phyloP scores from a whole-genome alignment of 2,329 filamentous ascomycete species.

The Trichoderma arundinaceum region DNA sequence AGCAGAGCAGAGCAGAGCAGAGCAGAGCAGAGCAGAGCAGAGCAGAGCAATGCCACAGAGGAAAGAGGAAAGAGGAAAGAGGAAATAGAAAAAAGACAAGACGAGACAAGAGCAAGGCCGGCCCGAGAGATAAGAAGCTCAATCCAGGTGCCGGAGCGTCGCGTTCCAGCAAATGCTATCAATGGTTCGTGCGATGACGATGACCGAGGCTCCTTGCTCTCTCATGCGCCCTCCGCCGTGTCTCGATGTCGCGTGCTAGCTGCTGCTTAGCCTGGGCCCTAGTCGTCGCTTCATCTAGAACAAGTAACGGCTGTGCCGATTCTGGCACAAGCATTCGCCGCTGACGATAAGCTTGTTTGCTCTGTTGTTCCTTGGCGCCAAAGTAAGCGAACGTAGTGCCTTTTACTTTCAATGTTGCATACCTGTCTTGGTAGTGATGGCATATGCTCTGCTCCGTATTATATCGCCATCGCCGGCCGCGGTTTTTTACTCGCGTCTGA shows the following conservation, averaged over 20 bases:
- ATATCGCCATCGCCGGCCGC: background rate
- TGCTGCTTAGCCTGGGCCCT: conserved; percentile 13
- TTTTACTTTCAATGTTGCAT: background rate
- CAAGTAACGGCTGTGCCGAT: conserved; percentile 21
- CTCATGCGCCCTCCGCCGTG: conserved; percentile 13
- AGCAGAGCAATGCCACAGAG: no score
- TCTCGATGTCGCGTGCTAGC: conserved; percentile 25
- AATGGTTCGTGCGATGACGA: conserved; percentile 25
- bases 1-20: background rate
- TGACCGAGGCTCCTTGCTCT: conserved; percentile 4
- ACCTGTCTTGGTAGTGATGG: no score
- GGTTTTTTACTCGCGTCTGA: background rate
- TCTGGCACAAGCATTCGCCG: conserved; percentile 17
- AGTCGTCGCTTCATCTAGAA: conserved; percentile 16
- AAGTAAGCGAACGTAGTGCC: background rate
- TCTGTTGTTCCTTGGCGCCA: background rate
- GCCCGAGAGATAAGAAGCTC: conserved; percentile 8
- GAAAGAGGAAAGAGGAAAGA: background rate
- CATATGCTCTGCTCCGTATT: background rate
- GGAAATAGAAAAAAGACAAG: background rate
- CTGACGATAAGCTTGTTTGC: conserved; percentile 28
- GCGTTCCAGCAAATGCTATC: background rate
- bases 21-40: background rate
- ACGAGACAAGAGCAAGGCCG: background rate
- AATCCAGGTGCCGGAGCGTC: conserved; percentile 26